These are phyloP conservation scores for Macrolepiota dolichaula DNA, from an alignment of 768 basidiomycete genomes.

Conservation along the genomic window DNA sequence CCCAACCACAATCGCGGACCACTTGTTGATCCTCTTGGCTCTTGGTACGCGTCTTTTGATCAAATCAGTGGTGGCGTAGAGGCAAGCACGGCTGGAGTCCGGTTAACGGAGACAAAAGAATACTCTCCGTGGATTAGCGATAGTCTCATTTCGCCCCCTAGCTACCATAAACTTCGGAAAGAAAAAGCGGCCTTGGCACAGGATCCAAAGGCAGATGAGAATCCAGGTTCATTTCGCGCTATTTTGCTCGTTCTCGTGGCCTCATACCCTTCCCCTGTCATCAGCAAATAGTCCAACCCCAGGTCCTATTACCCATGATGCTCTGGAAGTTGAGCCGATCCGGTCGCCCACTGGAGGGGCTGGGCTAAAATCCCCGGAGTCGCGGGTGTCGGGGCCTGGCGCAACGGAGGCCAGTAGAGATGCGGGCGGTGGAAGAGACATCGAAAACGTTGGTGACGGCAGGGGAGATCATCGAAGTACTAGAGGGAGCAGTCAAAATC, in stretches of 20 bases:
- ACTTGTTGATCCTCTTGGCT: neutral
- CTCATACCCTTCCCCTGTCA: neutral
- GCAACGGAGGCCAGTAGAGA: neutral
- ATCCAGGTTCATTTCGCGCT: neutral
- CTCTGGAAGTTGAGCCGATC: neutral
- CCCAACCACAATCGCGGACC: neutral
- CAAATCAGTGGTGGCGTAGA: neutral
- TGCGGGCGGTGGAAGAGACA: neutral
- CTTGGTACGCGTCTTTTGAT: neutral
- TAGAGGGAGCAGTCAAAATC: neutral
- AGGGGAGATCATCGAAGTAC: neutral
- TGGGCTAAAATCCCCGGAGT: neutral
- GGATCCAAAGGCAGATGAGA: neutral
- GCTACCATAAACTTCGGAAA: conserved; percentile 19
- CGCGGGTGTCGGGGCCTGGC: neutral
- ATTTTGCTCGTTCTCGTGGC: neutral
- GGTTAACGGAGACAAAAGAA: neutral
- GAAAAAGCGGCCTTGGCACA: neutral
- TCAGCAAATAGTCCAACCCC: neutral
- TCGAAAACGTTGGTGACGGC: no score
- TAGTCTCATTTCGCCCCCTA: conserved; percentile 43
- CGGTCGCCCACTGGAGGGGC: neutral
- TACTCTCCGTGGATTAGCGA: conserved; percentile 35
- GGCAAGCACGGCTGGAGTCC: neutral
- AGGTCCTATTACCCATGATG: neutral